A percentile compares a stretch with the other conserved stretches of the same genome.
phyloP scores from a whole-genome alignment of 805 yeast species.

The Diddensiella santjacobensis region DNA sequence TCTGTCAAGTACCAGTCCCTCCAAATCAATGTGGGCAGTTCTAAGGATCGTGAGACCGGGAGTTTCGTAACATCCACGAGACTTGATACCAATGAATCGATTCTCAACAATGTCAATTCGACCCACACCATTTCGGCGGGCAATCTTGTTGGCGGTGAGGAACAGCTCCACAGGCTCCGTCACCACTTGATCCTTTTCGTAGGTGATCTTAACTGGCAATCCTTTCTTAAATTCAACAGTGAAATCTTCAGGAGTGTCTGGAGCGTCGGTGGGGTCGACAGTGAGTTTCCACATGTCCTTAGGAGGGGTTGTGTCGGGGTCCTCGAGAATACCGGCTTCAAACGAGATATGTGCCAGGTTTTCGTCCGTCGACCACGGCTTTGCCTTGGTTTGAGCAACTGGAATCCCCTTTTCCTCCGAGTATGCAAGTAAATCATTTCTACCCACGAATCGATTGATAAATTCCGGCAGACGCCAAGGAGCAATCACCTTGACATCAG shows the following conservation, averaged over 20 bases:
- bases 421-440: conserved; percentile 91
- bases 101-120: conserved; percentile 98
- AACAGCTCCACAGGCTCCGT: conserved; percentile 91
- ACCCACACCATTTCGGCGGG: conserved; percentile 99
- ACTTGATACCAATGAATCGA: conserved; percentile 97
- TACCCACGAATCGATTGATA: conserved; percentile 95
- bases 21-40: conserved; percentile 90
- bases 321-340: conserved; percentile 99
- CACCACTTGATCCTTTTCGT: conserved; percentile 54
- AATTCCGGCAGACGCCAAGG: conserved; percentile 99
- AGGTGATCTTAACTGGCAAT: conserved; percentile 74
- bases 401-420: conserved; percentile 90
- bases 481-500: conserved; percentile 93
- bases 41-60: conserved; percentile 96
- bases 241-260: conserved; percentile 87
- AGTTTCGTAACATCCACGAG: conserved; percentile 99
- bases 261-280: conserved; percentile 93
- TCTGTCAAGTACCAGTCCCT: conserved; percentile 94
- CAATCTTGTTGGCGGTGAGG: conserved; percentile 87
- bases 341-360: conserved; percentile 98
- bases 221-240: conserved; percentile 80
- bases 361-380: conserved; percentile 99
- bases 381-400: conserved; percentile 95
- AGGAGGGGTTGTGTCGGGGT: conserved; percentile 98
- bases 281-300: conserved; percentile 99